Conservation (phyloP, 2,329 filamentous ascomycete species). For the Colletotrichum costaricense region DNA sequence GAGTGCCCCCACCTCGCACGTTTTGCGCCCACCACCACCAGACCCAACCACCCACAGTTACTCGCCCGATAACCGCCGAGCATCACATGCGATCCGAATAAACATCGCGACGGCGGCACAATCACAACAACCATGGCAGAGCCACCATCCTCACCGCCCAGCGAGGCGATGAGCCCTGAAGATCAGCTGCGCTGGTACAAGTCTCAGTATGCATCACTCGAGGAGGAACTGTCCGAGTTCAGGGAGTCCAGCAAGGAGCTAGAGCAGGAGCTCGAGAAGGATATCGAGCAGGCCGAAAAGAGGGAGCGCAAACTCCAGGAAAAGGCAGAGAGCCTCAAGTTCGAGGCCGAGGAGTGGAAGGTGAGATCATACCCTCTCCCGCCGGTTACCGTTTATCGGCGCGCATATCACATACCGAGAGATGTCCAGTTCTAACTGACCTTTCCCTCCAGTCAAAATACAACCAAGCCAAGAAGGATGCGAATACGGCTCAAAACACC, state of each 20-base stretch:
- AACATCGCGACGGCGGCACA: constrained; percentile 15
- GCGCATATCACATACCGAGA: neutral
- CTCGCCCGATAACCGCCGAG: constrained; percentile 1
- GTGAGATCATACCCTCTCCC: constrained; percentile 46
- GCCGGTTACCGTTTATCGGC: neutral
- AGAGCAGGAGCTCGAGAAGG: constrained; percentile 93
- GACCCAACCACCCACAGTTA: neutral
- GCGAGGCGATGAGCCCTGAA: constrained; percentile 66
- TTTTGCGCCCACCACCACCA: neutral
- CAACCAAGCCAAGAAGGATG: constrained; percentile 92
- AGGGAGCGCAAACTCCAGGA: constrained; percentile 87
- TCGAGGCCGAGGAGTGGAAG: constrained; percentile 99
- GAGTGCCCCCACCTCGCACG: constrained; percentile 2
- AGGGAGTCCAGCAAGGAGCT: constrained; percentile 93
- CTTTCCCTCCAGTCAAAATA: constrained; percentile 79
- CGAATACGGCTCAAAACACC: constrained; percentile 82
- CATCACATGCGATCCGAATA: constrained; percentile 27
- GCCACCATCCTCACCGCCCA: constrained; percentile 71
- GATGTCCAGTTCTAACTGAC: constrained; percentile 26
- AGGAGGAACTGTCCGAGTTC: constrained; percentile 92
- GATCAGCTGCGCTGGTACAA: constrained; percentile 96
- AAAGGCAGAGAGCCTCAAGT: constrained; percentile 85
- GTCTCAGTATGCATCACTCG: constrained; percentile 91
- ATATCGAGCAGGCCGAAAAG: constrained; percentile 95
- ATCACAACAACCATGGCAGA: constrained; percentile 60